Conservation (phyloP, 352 stramenopile genomes). For the Halophytophthora polymorphica region DNA sequence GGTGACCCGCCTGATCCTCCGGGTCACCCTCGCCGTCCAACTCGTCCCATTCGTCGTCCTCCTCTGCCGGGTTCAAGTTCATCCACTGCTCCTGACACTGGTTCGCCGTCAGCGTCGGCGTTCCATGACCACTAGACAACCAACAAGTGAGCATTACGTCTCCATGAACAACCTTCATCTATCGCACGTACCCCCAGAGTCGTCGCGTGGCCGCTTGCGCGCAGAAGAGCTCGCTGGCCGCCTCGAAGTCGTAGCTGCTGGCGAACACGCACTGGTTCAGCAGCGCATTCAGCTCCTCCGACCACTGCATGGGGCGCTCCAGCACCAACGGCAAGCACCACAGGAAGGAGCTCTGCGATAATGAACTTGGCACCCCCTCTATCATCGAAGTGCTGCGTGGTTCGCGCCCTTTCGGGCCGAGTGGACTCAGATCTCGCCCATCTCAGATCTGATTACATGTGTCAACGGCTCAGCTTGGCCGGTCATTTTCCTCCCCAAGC, state of each 20-base stretch:
- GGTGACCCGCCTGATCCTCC: conserved; percentile 1
- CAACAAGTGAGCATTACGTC: background rate
- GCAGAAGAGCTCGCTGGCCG: conserved; percentile 33
- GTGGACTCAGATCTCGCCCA: background rate
- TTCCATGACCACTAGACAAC: conserved; percentile 11
- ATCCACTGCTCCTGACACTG: conserved; percentile 68
- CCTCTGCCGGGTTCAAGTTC: conserved; percentile 55
- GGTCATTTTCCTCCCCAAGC: no score
- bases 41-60: conserved; percentile 20
- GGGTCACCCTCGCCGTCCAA: background rate
- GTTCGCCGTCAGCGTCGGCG: conserved; percentile 37
- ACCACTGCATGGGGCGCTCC: conserved; percentile 54
- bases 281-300: conserved; percentile 49
- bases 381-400: no score
- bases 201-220: conserved; percentile 37
- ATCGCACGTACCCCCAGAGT: conserved; percentile 34
- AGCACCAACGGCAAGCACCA: background rate
- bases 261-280: conserved; percentile 80
- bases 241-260: conserved; percentile 65
- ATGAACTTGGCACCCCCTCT: no score
- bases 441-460: conserved; percentile 5
- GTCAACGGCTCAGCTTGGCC: background rate
- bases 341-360: background rate
- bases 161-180: background rate
- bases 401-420: conserved; percentile 7